phyloP scores from a whole-genome alignment of 2,329 filamentous ascomycete species.

The Podosphaera fusca region DNA sequence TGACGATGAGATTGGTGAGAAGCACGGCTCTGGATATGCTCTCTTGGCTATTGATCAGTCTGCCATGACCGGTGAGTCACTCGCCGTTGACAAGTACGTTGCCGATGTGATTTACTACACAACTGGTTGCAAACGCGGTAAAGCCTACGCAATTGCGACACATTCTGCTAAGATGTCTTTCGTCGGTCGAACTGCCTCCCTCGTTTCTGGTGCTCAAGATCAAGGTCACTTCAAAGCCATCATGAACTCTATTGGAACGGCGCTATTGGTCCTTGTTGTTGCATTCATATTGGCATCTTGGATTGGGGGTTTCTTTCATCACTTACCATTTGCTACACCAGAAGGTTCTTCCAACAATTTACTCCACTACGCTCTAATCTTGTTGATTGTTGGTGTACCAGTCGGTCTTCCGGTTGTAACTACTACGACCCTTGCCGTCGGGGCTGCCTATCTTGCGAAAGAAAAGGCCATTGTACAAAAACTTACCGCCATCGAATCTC shows the following conservation, averaged over 20 bases:
- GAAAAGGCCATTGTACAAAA: slow-evolving; percentile 64
- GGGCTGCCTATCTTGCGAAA: slow-evolving; percentile 54
- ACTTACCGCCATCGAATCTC: slow-evolving; percentile 54
- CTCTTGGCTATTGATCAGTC: slow-evolving; percentile 56
- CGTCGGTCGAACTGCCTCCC: slow-evolving; percentile 51
- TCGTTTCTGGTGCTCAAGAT: slow-evolving; percentile 54
- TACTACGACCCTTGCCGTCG: slow-evolving; percentile 54
- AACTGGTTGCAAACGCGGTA: slow-evolving; percentile 61
- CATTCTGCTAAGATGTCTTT: slow-evolving; percentile 50
- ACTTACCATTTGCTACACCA: slow-evolving; percentile 37
- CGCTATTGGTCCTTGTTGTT: slow-evolving; percentile 52
- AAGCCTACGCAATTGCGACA: slow-evolving; percentile 45
- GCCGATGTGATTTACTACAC: slow-evolving; percentile 57
- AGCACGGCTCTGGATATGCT: slow-evolving; percentile 34
- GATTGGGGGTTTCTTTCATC: slow-evolving; percentile 60
- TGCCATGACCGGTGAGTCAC: slow-evolving; percentile 60
- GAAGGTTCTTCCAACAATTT: slow-evolving; percentile 36
- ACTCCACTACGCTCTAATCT: slow-evolving; percentile 43
- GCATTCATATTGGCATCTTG: slow-evolving; percentile 53
- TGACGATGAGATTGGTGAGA: slow-evolving; percentile 31
- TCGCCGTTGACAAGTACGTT: slow-evolving; percentile 61
- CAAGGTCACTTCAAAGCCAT: slow-evolving; percentile 63
- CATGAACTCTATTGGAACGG: slow-evolving; percentile 61
- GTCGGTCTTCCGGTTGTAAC: slow-evolving; percentile 63
- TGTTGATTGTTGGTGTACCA: slow-evolving; percentile 57